Evolutionary conservation across 2,329 filamentous ascomycete species (phyloP).

Genomic region (Aspergillus piperis): DNA sequence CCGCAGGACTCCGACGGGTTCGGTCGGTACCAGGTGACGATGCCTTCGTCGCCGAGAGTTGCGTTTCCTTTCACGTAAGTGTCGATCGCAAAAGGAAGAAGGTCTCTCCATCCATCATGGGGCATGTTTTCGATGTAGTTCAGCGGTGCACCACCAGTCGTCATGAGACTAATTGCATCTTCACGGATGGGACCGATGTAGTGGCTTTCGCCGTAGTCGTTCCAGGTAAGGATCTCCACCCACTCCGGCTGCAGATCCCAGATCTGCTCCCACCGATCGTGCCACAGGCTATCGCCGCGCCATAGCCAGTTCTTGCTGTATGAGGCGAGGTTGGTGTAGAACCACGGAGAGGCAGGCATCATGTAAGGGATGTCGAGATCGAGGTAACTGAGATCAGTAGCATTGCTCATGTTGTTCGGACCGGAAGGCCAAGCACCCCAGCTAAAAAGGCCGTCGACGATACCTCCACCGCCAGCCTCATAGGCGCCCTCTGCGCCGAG

Average conservation of each 20-base stretch:
- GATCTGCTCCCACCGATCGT: constrained; percentile 45
- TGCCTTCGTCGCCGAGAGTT: not conserved
- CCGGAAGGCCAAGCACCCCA: constrained; percentile 48
- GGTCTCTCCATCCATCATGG: constrained; percentile 1
- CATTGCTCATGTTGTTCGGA: constrained; percentile 48
- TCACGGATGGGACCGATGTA: constrained; percentile 49
- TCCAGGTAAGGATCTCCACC: constrained; percentile 52
- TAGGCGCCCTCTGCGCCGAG: constrained; percentile 32
- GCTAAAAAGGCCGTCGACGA: constrained; percentile 30
- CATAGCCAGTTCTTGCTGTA: constrained; percentile 58
- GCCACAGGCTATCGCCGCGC: constrained; percentile 49
- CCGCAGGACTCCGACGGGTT: not conserved
- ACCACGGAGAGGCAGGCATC: constrained; percentile 55
- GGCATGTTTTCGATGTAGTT: not conserved
- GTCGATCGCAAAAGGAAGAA: not conserved
- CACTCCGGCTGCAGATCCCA: constrained; percentile 49
- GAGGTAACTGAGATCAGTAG: constrained; percentile 44
- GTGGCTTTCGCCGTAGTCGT: constrained; percentile 59
- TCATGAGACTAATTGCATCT: not conserved
- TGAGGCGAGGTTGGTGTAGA: constrained; percentile 53
- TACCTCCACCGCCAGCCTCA: constrained; percentile 31
- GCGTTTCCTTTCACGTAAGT: not conserved
- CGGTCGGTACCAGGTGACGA: not conserved
- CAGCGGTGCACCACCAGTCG: not conserved
- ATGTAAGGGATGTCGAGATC: constrained; percentile 44